phyloP scores from a whole-genome alignment of 768 basidiomycete species.

The Russula abietina region DNA sequence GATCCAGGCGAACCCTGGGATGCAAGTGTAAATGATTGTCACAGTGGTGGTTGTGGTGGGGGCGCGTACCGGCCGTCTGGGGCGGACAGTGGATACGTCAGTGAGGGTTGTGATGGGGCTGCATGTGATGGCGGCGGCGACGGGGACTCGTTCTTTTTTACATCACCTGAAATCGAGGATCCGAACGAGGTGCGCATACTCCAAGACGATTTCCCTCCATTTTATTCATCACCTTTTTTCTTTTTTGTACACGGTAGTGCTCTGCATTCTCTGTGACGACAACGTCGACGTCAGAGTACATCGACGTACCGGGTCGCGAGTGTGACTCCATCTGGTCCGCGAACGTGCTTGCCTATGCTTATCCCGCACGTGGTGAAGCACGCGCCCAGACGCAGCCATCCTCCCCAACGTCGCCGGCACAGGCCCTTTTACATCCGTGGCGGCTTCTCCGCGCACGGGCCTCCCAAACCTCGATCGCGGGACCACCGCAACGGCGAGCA shows the following conservation, averaged over 20 bases:
- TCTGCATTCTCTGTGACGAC: conserved; percentile 35
- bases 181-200: conserved; percentile 20
- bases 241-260: conserved; percentile 22
- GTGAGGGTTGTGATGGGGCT: conserved; percentile 9
- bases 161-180: conserved; percentile 13
- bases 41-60: background rate
- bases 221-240: background rate
- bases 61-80: conserved; percentile 6
- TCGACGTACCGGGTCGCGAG: conserved; percentile 29
- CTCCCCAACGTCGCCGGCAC: conserved; percentile 26
- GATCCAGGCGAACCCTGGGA: conserved; percentile 17
- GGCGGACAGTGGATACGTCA: conserved; percentile 9
- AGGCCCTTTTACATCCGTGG: conserved; percentile 23
- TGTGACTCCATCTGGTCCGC: conserved; percentile 20
- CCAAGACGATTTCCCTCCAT: background rate
- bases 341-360: conserved; percentile 21
- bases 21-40: background rate
- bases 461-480: conserved; percentile 11
- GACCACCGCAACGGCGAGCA: conserved; percentile 22
- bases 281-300: conserved; percentile 34
- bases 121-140: conserved; percentile 7
- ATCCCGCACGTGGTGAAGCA: conserved; percentile 6
- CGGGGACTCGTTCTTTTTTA: conserved; percentile 18
- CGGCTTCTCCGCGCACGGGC: conserved; percentile 18
- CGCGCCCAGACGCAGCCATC: conserved; percentile 11